Evolutionary conservation across 2,329 filamentous ascomycete genomes (phyloP).

Genomic region (Penicillium paneum): DNA sequence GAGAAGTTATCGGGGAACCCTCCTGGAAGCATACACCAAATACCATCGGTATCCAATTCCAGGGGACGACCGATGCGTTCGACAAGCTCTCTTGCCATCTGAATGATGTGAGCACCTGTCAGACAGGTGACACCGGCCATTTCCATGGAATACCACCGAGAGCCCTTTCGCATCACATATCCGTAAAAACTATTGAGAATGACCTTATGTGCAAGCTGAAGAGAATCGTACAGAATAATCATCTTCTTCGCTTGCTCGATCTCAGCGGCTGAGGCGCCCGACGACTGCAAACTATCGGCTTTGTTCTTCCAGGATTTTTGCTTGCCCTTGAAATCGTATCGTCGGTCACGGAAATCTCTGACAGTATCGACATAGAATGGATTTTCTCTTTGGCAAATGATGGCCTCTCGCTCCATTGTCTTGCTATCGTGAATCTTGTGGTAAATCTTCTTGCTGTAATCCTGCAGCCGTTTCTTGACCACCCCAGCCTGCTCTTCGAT

Average conservation of each 20-base stretch:
- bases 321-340: conserved; percentile 97
- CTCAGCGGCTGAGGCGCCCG: conserved; percentile 71
- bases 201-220: conserved; percentile 97
- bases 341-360: conserved; percentile 89
- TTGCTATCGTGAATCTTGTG: conserved; percentile 97
- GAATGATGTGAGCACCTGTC: conserved; percentile 94
- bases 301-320: conserved; percentile 99
- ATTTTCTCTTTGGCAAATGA: conserved; percentile 97
- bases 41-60: conserved; percentile 96
- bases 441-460: conserved; percentile 98
- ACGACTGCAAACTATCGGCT: conserved; percentile 77
- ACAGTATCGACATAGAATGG: conserved; percentile 98
- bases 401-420: conserved; percentile 89
- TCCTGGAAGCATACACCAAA: conserved; percentile 97
- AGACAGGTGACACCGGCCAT: conserved; percentile 98
- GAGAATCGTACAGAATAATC: conserved; percentile 91
- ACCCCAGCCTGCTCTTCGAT: conserved; percentile 77
- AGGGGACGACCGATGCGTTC: conserved; percentile 89
- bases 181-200: conserved; percentile 99
- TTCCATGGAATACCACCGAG: conserved; percentile 97
- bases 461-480: conserved; percentile 80
- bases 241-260: conserved; percentile 97
- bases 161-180: conserved; percentile 99
- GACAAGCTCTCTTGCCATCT: conserved; percentile 88
- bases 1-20: conserved; percentile 95